phyloP scores from a whole-genome alignment of 2,329 filamentous ascomycete species.

The Seiridium unicorne region DNA sequence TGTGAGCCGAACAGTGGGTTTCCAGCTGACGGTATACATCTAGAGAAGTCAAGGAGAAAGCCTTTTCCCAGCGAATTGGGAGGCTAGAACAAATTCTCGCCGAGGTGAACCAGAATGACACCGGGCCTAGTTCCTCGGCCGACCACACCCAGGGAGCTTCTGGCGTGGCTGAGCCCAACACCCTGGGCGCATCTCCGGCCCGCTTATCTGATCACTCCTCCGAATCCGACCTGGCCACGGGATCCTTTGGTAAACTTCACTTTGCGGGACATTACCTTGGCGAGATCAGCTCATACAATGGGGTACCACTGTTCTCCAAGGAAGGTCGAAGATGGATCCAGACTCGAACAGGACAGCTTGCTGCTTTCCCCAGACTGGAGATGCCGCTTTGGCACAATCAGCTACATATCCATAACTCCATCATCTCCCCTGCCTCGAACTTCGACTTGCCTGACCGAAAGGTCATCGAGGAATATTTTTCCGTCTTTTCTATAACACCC shows the following conservation, averaged over 20 bases:
- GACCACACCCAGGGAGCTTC: background rate
- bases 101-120: background rate
- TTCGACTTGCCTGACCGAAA: conserved; percentile 34
- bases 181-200: background rate
- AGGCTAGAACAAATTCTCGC: conserved; percentile 3
- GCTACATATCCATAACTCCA: background rate
- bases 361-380: conserved; percentile 18
- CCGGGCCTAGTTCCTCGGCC: background rate
- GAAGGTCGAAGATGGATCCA: conserved; percentile 48
- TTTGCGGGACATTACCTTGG: conserved; percentile 47
- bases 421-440: background rate
- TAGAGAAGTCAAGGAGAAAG: background rate
- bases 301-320: conserved; percentile 47
- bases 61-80: background rate
- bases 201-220: conserved; percentile 1
- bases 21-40: background rate
- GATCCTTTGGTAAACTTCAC: conserved; percentile 36
- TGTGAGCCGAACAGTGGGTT: background rate
- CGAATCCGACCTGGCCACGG: background rate
- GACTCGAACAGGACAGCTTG: conserved; percentile 38
- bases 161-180: background rate
- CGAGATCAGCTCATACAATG: conserved; percentile 42
- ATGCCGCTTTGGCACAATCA: conserved; percentile 14
- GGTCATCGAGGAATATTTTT: conserved; percentile 26
- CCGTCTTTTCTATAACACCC: conserved; percentile 29